Evolutionary conservation across 768 basidiomycete species (phyloP).

Genomic region (Auriculariales sp.): DNA sequence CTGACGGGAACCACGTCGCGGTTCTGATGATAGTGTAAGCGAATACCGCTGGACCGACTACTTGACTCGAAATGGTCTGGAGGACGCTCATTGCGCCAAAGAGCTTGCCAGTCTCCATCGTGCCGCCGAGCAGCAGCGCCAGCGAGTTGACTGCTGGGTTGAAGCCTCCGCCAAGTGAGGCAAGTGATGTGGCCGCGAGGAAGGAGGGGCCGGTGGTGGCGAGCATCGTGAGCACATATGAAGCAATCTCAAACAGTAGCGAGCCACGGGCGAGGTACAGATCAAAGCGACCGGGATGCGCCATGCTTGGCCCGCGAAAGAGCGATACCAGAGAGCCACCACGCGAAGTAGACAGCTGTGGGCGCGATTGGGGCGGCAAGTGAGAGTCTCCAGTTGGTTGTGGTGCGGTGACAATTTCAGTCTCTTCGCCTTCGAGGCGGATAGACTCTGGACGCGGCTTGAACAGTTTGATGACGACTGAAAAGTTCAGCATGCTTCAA

Average conservation of each 20-base stretch:
- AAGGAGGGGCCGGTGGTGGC: slow-evolving; percentile 35
- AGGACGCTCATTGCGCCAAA: slow-evolving; percentile 73
- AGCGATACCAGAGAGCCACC: slow-evolving; percentile 11
- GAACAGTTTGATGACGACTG: slow-evolving; percentile 41
- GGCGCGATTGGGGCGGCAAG: slow-evolving; percentile 1
- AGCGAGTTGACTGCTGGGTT: slow-evolving; percentile 56
- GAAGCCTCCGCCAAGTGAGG: slow-evolving; percentile 48
- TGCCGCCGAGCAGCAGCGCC: slow-evolving; percentile 43
- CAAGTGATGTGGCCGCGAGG: slow-evolving; percentile 30
- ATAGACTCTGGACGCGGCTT: slow-evolving; percentile 25
- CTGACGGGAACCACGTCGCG: slow-evolving; percentile 51
- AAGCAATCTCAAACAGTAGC: slow-evolving; percentile 36
- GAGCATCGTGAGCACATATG: slow-evolving; percentile 35
- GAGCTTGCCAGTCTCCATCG: slow-evolving; percentile 49
- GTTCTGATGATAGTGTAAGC: slow-evolving; percentile 59
- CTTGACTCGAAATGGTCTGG: slow-evolving; percentile 51
- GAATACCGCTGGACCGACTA: slow-evolving; percentile 60
- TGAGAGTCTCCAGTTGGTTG: no score
- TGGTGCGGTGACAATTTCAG: no score
- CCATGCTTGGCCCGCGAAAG: neutral
- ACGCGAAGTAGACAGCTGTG: slow-evolving; percentile 6
- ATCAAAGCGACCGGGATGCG: slow-evolving; percentile 38
- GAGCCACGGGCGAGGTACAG: slow-evolving; percentile 52
- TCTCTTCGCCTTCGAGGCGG: slow-evolving; percentile 9
- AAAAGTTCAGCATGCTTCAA: neutral